Base-by-base conservation (phyloP, 2,329 filamentous ascomycete genomes). In the Colletotrichum theobromicola region DNA sequence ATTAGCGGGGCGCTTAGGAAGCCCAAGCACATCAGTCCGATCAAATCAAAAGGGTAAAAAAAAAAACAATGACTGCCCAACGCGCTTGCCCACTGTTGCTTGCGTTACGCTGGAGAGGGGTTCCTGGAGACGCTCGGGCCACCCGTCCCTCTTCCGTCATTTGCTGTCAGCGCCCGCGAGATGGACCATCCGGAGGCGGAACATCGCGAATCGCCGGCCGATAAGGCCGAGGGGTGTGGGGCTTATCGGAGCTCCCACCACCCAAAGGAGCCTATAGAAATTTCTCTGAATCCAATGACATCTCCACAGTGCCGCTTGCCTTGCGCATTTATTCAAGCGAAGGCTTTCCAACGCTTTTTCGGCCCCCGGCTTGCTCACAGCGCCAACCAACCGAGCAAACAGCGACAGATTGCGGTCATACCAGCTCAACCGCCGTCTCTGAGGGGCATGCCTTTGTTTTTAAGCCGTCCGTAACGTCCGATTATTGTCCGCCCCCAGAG, bases 251-350 rank as follows among this genome's bases (percentile, higher is more conserved):
- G 75, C 75, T 77, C 64, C 63, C 60, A 67, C 58, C 65, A 42
- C 32, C 46, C 46, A 37, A 26, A 18, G 24, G 62, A 64, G 62
- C 72, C 72, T 70, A 68, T 66, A 66, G 73, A 76, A 76, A 72
- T 77, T 77, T 77, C 71, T 46, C 70, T 74, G 74, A 74, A 76
- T 74, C 72, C 68, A 74, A 74, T 74, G 42, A 37, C 72, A 63
- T 58, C 72, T 57, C 68, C 70, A 76, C 66, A 26, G 66, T 2
- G 42, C 42, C 42, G 42, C 42, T 30, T 34, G 71, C 71, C 55
- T 69, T 62, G 73, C 70, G 61, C 70, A 75, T 70, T 73, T 70
- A 66, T 60, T 32, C 42, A 50, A 50, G 42, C 42, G 42, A 61
- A 75, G 69, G 70, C 73, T 63, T 67, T 72, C 68, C 68, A 63